Base-by-base conservation (phyloP, 2,329 filamentous ascomycete genomes). In the Colletotrichum filicis region DNA sequence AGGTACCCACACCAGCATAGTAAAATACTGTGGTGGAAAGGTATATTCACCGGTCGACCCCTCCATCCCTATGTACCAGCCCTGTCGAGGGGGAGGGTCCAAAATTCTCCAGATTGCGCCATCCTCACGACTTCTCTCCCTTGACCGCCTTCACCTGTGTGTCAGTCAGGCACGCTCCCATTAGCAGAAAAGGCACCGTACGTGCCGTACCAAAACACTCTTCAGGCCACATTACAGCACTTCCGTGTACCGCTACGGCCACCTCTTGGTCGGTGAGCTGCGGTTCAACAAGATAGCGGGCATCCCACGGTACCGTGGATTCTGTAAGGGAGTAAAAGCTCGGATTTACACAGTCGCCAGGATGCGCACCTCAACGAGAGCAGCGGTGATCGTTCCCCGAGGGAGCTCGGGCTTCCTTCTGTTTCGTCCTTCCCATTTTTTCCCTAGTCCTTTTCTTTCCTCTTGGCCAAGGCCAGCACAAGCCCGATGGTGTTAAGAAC, bases 41-140 rank as follows among this genome's bases (percentile, higher is more conserved):
- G 71, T 73, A 73, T 52, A 42, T 11, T 52, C n/a, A 22, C 60
- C 56, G 35, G 60, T 30, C 61, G 56, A 71, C 71, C 66, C 71
- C 71, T 71, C 71, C 66, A 73, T 73, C 49, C 46, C 42, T 12
- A 65, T 58, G 71, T 73, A 73, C 66, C 66, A 3, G 28, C 71
- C 71, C 71, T 71, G 71, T 70, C 56, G 71, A 70, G 35, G 60
- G 60, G 71, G 56, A 55, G 12, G 66, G 35, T 55, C 71, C 71
- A 61, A 52, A 73, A 70, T 73, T 73, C 71, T 73, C 71, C 71
- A 73, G 71, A 73, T 73, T 73, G 71, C 71, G 61, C 71, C 71
- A 73, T 73, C 60, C 66, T 65, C 60, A 32, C 70, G 66, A 66
- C 70, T 42, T 70, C 35, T 53, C 52, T 55, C 59, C 59, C 66